phyloP scores from a whole-genome alignment of 331 rosid species.

The Malus hybrid region DNA sequence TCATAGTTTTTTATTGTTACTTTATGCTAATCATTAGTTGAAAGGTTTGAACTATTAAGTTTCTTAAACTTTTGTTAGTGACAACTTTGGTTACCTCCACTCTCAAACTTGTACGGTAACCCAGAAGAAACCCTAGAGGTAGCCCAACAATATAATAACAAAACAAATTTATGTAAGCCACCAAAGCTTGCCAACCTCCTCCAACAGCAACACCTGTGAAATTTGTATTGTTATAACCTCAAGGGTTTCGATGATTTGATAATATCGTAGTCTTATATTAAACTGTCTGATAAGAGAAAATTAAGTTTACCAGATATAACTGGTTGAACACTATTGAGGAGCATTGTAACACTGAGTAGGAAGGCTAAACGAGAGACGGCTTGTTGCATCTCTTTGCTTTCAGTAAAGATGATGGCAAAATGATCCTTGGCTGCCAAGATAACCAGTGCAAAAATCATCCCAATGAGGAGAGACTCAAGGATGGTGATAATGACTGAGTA shows the following conservation, averaged over 20 bases:
- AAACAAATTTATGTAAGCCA: slow-evolving; percentile 72
- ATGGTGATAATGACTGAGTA: slow-evolving; percentile 47
- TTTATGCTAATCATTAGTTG: not conserved
- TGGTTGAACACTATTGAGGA: slow-evolving; percentile 80
- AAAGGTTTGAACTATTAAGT: not conserved
- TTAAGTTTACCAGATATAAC: slow-evolving; percentile 55
- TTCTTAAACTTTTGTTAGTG: not conserved
- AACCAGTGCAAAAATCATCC: slow-evolving; percentile 37
- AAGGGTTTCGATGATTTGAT: not conserved
- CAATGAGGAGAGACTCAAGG: slow-evolving; percentile 55
- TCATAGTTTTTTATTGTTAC: too few relatives aligned
- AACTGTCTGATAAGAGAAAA: not conserved
- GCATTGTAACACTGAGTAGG: slow-evolving; percentile 78
- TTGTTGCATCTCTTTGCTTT: slow-evolving; percentile 53
- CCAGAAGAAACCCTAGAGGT: slow-evolving; percentile 75
- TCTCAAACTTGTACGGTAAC: slow-evolving; percentile 46
- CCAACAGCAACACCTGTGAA: slow-evolving; percentile 81
- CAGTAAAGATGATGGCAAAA: slow-evolving; percentile 60
- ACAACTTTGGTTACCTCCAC: slow-evolving; percentile 47
- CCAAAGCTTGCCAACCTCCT: slow-evolving; percentile 92
- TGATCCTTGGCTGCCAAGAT: slow-evolving; percentile 45
- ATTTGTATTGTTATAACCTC: not conserved
- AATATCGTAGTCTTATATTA: not conserved
- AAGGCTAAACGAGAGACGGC: slow-evolving; percentile 72
- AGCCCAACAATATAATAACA: slow-evolving; percentile 77